Evolutionary conservation across 1,284 basidiomycete species (phyloP).

Genomic region (Blastosporella zonata): DNA sequence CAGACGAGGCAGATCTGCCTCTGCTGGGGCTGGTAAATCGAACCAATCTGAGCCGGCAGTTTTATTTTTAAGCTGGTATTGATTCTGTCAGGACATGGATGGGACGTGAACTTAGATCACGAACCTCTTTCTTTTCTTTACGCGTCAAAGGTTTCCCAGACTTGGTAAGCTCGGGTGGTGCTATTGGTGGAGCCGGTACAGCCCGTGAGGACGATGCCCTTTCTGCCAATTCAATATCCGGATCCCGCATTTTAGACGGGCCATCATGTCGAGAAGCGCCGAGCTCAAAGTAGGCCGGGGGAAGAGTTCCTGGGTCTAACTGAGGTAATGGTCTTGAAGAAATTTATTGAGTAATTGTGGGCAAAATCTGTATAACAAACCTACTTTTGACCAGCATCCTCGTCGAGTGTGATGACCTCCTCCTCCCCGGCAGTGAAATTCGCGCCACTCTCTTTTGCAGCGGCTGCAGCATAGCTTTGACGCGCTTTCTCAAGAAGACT

Average conservation of each 20-base stretch:
- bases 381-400: slow-evolving; percentile 35
- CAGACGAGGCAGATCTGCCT: slow-evolving; percentile 79
- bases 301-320: slow-evolving; percentile 61
- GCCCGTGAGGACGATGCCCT: slow-evolving; percentile 41
- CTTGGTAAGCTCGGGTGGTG: slow-evolving; percentile 55
- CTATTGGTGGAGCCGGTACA: slow-evolving; percentile 51
- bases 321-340: slow-evolving; percentile 56
- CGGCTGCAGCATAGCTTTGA: slow-evolving; percentile 40
- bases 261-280: slow-evolving; percentile 40
- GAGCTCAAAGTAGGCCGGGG: slow-evolving; percentile 59
- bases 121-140: slow-evolving; percentile 66
- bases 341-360: slow-evolving; percentile 13
- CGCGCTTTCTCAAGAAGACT: slow-evolving; percentile 61
- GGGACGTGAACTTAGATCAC: slow-evolving; percentile 19
- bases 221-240: slow-evolving; percentile 54
- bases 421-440: slow-evolving; percentile 28
- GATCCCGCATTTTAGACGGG: slow-evolving; percentile 52
- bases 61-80: slow-evolving; percentile 58
- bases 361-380: slow-evolving; percentile 15
- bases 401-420: slow-evolving; percentile 45
- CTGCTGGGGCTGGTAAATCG: slow-evolving; percentile 82
- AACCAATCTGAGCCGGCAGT: slow-evolving; percentile 89
- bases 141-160: slow-evolving; percentile 63
- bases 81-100: slow-evolving; percentile 1
- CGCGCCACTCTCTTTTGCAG: slow-evolving; percentile 23